Conservation (phyloP, 345 rosid species). For the Atalantia buxifolia region DNA sequence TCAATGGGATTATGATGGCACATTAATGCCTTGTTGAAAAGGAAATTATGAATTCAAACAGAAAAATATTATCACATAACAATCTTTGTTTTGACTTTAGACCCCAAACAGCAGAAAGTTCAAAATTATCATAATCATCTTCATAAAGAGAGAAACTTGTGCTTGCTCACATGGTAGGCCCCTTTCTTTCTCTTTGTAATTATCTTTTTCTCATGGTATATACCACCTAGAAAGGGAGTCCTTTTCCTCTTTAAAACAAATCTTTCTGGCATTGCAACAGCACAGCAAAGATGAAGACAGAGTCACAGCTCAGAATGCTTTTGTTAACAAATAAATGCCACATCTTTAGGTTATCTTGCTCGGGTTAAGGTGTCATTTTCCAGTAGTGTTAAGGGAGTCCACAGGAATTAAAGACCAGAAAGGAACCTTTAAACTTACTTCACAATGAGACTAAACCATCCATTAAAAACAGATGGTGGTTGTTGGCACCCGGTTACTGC, state of each 20-base stretch:
- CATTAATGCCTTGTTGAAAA: constrained; percentile 1
- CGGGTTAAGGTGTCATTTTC: neutral
- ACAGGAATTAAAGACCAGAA: neutral
- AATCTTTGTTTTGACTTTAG: constrained; percentile 26
- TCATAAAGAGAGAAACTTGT: neutral
- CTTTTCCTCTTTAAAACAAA: neutral
- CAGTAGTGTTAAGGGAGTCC: neutral
- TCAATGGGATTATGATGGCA: neutral
- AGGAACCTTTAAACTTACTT: neutral
- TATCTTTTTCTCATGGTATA: neutral
- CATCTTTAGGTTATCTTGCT: neutral
- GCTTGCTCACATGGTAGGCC: constrained; percentile 32
- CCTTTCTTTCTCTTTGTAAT: neutral
- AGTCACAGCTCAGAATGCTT: neutral
- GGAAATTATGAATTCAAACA: constrained; percentile 14
- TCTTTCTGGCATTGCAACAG: neutral
- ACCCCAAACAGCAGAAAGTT: constrained; percentile 7
- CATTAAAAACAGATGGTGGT: neutral
- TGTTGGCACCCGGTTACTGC: neutral
- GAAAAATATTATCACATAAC: constrained; percentile 2
- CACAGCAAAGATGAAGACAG: neutral
- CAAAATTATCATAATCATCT: constrained; percentile 17
- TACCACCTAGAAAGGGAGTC: neutral
- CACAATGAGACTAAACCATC: neutral
- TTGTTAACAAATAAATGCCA: neutral